Percentiles rank a stretch among this genome's conserved stretches.
Conservation (phyloP, 2,329 filamentous ascomycete genomes). For the Orbilia blumenaviensis region DNA sequence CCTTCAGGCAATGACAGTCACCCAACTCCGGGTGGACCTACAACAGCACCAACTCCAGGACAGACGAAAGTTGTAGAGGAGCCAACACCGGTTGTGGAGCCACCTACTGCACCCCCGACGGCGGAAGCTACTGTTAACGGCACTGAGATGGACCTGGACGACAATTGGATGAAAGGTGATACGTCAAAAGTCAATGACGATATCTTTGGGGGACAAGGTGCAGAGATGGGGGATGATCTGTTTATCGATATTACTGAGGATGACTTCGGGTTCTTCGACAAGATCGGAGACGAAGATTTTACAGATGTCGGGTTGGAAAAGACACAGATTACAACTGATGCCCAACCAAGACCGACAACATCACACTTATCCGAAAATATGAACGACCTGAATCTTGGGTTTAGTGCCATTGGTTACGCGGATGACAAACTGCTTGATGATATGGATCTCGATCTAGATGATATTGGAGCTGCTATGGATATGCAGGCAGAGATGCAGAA, state of each 20-base stretch:
- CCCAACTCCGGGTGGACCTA: constrained; percentile 36
- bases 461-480: constrained; percentile 54
- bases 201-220: constrained; percentile 38
- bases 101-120: constrained; percentile 41
- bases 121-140: constrained; percentile 38
- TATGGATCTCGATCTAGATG: constrained; percentile 29
- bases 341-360: constrained; percentile 24
- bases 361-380: constrained; percentile 49
- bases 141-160: constrained; percentile 48
- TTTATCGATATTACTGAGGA: constrained; percentile 51
- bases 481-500: constrained; percentile 52
- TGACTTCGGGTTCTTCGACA: constrained; percentile 48
- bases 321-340: constrained; percentile 19
- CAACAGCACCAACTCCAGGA: constrained; percentile 34
- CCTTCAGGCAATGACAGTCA: constrained; percentile 42
- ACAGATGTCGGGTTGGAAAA: constrained; percentile 32
- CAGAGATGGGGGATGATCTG: constrained; percentile 43
- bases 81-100: constrained; percentile 7
- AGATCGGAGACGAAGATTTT: constrained; percentile 30
- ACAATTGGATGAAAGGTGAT: constrained; percentile 48
- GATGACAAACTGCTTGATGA: constrained; percentile 41
- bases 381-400: constrained; percentile 48
- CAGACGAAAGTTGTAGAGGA: constrained; percentile 23
- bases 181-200: constrained; percentile 38
- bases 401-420: constrained; percentile 32